phyloP scores from a whole-genome alignment of 306 rosid species.

The Alnus rubra region DNA sequence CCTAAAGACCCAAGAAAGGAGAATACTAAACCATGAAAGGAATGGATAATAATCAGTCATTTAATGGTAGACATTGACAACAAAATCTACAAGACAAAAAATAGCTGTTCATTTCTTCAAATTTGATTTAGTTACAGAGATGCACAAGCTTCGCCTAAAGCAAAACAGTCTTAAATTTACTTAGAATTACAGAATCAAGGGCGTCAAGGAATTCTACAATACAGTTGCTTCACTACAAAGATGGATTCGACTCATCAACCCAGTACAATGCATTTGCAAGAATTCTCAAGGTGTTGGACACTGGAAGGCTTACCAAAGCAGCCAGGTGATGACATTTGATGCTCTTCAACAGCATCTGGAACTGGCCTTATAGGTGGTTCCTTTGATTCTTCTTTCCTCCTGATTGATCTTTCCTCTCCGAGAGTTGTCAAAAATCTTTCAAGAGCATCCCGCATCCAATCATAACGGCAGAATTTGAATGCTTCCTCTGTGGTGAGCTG shows the following conservation, averaged over 20 bases:
- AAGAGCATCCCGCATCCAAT: slow-evolving; percentile 45
- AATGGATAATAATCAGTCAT: no score
- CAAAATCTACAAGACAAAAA: background rate
- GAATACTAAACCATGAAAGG: no score
- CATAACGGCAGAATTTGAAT: slow-evolving; percentile 35
- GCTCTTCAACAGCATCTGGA: slow-evolving; percentile 23
- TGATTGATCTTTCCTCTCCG: slow-evolving; percentile 4
- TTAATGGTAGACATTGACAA: background rate
- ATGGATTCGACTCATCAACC: slow-evolving; percentile 2
- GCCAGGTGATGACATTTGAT: slow-evolving; percentile 23
- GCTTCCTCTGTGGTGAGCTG: slow-evolving; percentile 38
- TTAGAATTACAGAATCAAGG: background rate
- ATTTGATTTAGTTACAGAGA: background rate
- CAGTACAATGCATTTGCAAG: slow-evolving; percentile 13
- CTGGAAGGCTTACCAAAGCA: slow-evolving; percentile 19
- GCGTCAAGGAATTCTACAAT: background rate
- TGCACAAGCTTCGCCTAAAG: background rate
- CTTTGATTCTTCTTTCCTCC: slow-evolving; percentile 8
- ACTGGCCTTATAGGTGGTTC: slow-evolving; percentile 13
- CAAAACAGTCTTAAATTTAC: background rate
- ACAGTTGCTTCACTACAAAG: background rate
- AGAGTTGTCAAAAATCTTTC: slow-evolving; percentile 11
- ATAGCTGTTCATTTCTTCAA: background rate
- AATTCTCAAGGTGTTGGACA: slow-evolving; percentile 19
- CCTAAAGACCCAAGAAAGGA: no score